Base-by-base conservation (phyloP, 768 basidiomycete genomes). In the Holtermanniella nyarrowii region DNA sequence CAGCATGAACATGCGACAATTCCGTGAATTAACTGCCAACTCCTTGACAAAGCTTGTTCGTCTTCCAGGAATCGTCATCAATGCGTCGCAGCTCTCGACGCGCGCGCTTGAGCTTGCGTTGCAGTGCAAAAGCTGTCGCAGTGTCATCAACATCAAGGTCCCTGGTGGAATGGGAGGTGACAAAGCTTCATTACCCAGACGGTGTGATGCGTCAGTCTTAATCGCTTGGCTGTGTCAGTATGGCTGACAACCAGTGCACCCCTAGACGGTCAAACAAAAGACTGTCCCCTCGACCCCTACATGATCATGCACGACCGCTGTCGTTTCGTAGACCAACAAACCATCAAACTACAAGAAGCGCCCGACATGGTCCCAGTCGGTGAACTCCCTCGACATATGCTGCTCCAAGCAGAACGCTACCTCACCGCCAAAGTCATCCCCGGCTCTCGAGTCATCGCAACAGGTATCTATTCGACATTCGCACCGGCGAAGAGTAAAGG, bases 301-400 rank as follows among this genome's bases (percentile, higher is more conserved):
- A 77, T 89, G 48, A 91, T 99, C 66, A 76, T 96, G 14, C 95
- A 99, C 71, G 84, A 88, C 31, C 87, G 88, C 73, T 97, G 88
- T 26, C 77, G 80, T 4, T 99, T 97, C 66, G 84, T 90, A 5
- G 95, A 99, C 67, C 90, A 95, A 60, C 95, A 99, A 72, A 86
- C 81, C 11, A 78, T 99, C 61, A 99, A 99, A 70, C 79, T 99
- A 12, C 95, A 99, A 72, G 95, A 99, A 72, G 91, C 93, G 16
- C 95, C 95, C 0, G 95, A 99, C 70, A 95, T 96, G 88, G 95
- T 99, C 1, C 95, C 95, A 0, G 91, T 97, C 22, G 95, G 95
- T 77, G 95, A 99, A 67, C 76, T 99, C 40, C 95, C 95, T 7
- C 75, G 91, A 45, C 95, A 97, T 68, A 89, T 99, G 79, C 78